These are phyloP conservation scores for Paraphaeosphaeria sporulosa DNA, from an alignment of 2,329 filamentous ascomycete species.

Conservation along the genomic window DNA sequence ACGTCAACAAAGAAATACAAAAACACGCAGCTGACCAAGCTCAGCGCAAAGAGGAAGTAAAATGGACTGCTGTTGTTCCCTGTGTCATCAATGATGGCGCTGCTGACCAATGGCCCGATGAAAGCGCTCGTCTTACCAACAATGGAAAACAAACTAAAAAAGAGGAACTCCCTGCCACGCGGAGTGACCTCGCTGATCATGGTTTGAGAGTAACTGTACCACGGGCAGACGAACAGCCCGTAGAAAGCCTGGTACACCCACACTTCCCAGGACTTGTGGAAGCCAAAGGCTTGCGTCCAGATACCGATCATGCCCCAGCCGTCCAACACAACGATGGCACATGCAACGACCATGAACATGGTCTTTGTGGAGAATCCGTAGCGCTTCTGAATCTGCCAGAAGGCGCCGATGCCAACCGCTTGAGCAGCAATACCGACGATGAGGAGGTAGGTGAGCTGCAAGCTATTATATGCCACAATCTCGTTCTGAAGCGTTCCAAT, in stretches of 20 bases:
- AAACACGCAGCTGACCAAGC: constrained; percentile 27
- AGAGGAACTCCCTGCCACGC: constrained; percentile 72
- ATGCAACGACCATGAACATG: constrained; percentile 72
- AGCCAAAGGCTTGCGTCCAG: constrained; percentile 62
- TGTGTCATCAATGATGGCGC: constrained; percentile 71
- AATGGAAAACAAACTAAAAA: constrained; percentile 74
- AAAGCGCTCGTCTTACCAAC: constrained; percentile 73
- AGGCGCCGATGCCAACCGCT: constrained; percentile 67
- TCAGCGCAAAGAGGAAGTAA: constrained; percentile 63
- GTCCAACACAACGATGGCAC: constrained; percentile 3
- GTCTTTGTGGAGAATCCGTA: constrained; percentile 68
- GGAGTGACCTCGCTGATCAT: constrained; percentile 76
- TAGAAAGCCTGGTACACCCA: constrained; percentile 64
- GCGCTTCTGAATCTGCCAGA: constrained; percentile 68
- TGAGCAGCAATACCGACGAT: constrained; percentile 72
- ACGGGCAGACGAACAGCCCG: constrained; percentile 71
- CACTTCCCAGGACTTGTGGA: constrained; percentile 62
- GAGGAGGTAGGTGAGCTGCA: constrained; percentile 70
- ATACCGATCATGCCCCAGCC: constrained; percentile 66
- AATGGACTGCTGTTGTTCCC: constrained; percentile 69
- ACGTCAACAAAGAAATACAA: constrained; percentile 35
- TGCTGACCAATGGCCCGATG: constrained; percentile 73
- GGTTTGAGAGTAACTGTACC: constrained; percentile 75
- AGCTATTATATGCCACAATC: constrained; percentile 70
- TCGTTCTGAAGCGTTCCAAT: constrained; percentile 71